phyloP scores from a whole-genome alignment of 768 basidiomycete species.

The Suillus subaureus region DNA sequence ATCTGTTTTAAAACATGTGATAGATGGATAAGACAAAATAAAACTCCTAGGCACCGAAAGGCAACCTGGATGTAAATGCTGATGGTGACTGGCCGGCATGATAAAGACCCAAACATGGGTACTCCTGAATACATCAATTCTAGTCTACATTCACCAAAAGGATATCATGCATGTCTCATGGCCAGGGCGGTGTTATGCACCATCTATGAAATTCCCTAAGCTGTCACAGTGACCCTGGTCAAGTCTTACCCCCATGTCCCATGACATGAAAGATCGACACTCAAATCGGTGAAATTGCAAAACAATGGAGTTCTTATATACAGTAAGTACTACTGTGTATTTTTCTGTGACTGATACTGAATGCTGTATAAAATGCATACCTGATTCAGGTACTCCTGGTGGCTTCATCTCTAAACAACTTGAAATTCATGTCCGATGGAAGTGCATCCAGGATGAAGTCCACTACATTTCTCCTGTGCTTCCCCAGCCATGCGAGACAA shows the following conservation, averaged over 20 bases:
- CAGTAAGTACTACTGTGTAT: not conserved
- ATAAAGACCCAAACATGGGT: not conserved
- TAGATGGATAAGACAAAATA: not conserved
- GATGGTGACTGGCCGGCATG: not conserved
- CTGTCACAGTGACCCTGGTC: not conserved
- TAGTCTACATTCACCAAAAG: not conserved
- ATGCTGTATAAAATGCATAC: not conserved
- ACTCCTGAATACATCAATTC: not conserved
- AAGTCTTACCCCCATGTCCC: not conserved
- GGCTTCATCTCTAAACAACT: not conserved
- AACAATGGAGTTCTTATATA: not conserved
- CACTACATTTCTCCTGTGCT: constrained; percentile 9
- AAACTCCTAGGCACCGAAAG: too few relatives aligned
- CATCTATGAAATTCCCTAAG: not conserved
- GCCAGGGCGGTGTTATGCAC: not conserved
- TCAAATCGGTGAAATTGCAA: not conserved
- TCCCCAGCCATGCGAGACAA: constrained; percentile 13
- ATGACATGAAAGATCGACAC: not conserved
- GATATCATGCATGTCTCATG: not conserved
- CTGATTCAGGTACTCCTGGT: not conserved
- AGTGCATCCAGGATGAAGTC: not conserved
- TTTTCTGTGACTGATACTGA: not conserved
- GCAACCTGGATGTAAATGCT: too few relatives aligned
- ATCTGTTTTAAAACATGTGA: not conserved
- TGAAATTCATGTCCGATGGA: not conserved